phyloP scores from a whole-genome alignment of 306 rosid genomes.

The Urtica urens region DNA sequence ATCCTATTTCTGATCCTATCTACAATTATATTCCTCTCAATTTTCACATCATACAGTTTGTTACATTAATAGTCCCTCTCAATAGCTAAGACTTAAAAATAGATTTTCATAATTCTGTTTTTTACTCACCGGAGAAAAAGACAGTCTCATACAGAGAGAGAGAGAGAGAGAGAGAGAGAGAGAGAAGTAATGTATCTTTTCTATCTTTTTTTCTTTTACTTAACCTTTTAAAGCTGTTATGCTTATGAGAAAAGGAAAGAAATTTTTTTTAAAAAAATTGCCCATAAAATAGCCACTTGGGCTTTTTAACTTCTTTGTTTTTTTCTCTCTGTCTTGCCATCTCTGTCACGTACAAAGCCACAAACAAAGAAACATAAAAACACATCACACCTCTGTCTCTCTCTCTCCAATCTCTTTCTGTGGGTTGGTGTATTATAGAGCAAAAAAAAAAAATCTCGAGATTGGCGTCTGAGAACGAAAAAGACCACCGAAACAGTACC shows the following conservation, averaged over 20 bases:
- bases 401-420: slow-evolving; percentile 13
- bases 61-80: too few relatives aligned
- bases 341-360: slow-evolving; percentile 30
- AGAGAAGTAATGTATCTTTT: not conserved
- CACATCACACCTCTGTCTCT: slow-evolving; percentile 11
- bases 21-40: slow-evolving; percentile 12
- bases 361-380: slow-evolving; percentile 19
- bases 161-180: not conserved
- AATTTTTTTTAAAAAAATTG: not conserved
- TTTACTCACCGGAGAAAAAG: too few relatives aligned
- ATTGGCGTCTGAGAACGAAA: slow-evolving; percentile 36
- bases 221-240: not conserved
- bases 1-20: slow-evolving; percentile 12
- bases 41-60: slow-evolving; percentile 41
- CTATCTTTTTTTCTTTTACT: slow-evolving; percentile 10
- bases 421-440: slow-evolving; percentile 17
- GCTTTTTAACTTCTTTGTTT: slow-evolving; percentile 14
- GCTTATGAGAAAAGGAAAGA: slow-evolving; percentile 12
- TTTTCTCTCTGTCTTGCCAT: slow-evolving; percentile 16
- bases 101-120: too few relatives aligned
- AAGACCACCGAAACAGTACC: slow-evolving; percentile 15
- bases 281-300: slow-evolving; percentile 15
- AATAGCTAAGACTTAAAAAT: too few relatives aligned
- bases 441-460: slow-evolving; percentile 33
- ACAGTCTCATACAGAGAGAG: slow-evolving; percentile 1